phyloP scores from a whole-genome alignment of 2,329 filamentous ascomycete genomes.

The Diatrype stigma region DNA sequence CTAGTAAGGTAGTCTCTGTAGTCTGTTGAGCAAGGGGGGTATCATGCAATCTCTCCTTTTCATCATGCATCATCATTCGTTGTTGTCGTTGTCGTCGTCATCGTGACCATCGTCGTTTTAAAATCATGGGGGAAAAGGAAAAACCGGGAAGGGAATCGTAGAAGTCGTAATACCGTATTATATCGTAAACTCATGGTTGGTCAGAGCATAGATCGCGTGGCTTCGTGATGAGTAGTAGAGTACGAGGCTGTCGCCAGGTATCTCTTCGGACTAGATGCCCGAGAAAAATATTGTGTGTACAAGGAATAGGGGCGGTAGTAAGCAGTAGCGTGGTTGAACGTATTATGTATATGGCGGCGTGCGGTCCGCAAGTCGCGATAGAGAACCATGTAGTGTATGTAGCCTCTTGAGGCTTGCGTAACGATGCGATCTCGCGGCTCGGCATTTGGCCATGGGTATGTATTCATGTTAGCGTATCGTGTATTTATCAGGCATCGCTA shows the following conservation, averaged over 20 bases:
- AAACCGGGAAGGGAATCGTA: no score
- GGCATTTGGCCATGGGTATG: not conserved
- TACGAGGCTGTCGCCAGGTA: conserved; percentile 1
- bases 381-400: no score
- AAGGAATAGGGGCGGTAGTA: not conserved
- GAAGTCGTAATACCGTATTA: no score
- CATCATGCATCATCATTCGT: not conserved
- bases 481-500: not conserved
- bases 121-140: not conserved
- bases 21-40: not conserved
- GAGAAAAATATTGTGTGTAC: conserved; percentile 2
- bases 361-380: no score
- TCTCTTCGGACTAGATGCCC: not conserved
- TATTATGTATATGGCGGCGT: no score
- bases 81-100: conserved; percentile 1
- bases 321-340: no score
- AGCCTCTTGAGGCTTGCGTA: no score
- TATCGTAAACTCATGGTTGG: no score
- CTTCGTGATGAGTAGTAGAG: not conserved
- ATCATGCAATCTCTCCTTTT: conserved; percentile 11
- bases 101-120: not conserved
- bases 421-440: no score
- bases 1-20: no score
- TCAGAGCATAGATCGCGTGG: not conserved
- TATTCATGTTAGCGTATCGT: not conserved